phyloP scores from a whole-genome alignment of 2,329 filamentous ascomycete genomes.

The Fonsecaea erecta region DNA sequence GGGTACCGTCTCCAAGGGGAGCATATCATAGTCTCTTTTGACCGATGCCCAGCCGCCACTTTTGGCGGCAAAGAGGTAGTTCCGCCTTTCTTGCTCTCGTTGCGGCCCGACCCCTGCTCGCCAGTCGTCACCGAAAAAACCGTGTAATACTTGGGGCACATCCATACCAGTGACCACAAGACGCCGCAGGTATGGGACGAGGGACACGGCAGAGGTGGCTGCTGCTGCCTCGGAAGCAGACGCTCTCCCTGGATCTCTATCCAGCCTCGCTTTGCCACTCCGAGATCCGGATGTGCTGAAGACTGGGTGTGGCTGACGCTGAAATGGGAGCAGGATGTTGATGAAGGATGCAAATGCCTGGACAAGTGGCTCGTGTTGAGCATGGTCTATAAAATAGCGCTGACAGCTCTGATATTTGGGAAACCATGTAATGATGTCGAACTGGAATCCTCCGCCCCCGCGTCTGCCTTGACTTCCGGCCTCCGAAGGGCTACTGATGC shows the following conservation, averaged over 20 bases:
- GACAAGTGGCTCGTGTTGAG: conserved; percentile 79
- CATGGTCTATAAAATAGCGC: conserved; percentile 87
- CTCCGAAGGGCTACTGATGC: conserved; percentile 29
- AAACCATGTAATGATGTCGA: conserved; percentile 85
- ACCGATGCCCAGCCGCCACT: conserved; percentile 87
- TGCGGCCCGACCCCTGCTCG: conserved; percentile 75
- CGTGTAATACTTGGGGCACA: conserved; percentile 80
- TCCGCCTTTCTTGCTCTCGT: conserved; percentile 86
- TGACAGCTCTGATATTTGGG: conserved; percentile 88
- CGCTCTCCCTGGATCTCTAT: conserved; percentile 25
- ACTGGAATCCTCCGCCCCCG: conserved; percentile 49
- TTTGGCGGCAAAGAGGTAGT: conserved; percentile 95
- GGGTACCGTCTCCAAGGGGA: conserved; percentile 78
- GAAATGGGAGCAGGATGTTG: conserved; percentile 89
- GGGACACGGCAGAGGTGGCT: conserved; percentile 60
- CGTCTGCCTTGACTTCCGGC: conserved; percentile 28
- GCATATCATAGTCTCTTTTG: conserved; percentile 89
- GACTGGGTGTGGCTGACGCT: conserved; percentile 63
- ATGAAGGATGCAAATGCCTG: conserved; percentile 88
- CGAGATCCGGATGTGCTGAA: conserved; percentile 46
- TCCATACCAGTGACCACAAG: conserved; percentile 92
- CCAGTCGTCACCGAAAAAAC: conserved; percentile 98
- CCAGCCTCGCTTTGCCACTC: conserved; percentile 28
- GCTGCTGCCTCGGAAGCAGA: conserved; percentile 29
- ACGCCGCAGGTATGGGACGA: conserved; percentile 87